Base-by-base conservation (phyloP, 306 rosid genomes). In the Trifolium pratense region DNA sequence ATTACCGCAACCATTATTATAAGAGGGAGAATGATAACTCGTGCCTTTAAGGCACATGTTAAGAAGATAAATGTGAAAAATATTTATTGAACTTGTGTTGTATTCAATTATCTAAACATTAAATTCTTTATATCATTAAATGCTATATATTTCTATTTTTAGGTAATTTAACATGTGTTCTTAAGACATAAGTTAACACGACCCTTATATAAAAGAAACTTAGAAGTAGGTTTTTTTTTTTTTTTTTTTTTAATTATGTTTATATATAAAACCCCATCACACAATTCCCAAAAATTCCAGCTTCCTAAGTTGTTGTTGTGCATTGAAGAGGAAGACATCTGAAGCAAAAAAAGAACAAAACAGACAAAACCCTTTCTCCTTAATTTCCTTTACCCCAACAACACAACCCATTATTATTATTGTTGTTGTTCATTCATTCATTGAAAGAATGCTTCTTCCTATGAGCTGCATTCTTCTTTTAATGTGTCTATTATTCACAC, bases 401-500 rank as follows among this genome's bases (percentile, higher is more conserved):
- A 59, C 32, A 48, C 49, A 18, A 71, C 12, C 21, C 72, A 76
- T 84, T 83, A 45, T 58, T 53, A 23, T 53, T 55, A 7, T 21
- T 55, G 61, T 29, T 29, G 32, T 26, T 26, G 4, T 46, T 46
- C 17, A 1, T 59, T 73, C 74, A 3, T 65, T 58, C 16, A 43
- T 78, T 62, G 77, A 76, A 87, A 87, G 70, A 58, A 91, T 91
- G 96, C 72, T 83, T 73, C 74, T 83, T 75, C 83, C 80, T 36
- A 62, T 84, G 34, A 75, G 66, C 85, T 85, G 84, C 86, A 87
- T 95, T 95, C 89, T 95, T 95, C 89, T 91, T 80, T 82, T 95
- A 65, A 69, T 81, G 21, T 91, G 89, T 63, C 74, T 91, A 71
- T 63, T 84, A 3, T 29, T 29, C 32, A 81, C 73, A 16, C n/a